These are phyloP conservation scores for Microsporum ferrugineum DNA, from an alignment of 2,329 filamentous ascomycete genomes.

Conservation along the genomic window DNA sequence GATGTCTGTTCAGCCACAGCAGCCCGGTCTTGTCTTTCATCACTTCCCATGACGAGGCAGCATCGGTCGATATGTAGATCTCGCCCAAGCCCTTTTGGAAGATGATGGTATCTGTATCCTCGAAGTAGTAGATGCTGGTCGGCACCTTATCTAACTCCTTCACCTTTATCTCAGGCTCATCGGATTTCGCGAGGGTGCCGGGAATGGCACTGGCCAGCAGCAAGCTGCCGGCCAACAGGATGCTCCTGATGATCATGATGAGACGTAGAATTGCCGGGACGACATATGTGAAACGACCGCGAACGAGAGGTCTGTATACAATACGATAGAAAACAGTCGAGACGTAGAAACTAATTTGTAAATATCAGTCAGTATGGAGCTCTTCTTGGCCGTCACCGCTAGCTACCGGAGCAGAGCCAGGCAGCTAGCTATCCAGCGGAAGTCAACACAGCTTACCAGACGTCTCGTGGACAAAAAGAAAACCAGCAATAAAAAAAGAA, in stretches of 20 bases:
- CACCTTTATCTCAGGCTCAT: conserved; percentile 54
- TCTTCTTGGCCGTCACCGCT: background rate
- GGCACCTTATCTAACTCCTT: conserved; percentile 58
- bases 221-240: conserved; percentile 40
- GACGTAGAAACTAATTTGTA: background rate
- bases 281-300: background rate
- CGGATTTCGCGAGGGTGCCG: conserved; percentile 37
- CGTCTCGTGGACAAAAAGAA: background rate
- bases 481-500: background rate
- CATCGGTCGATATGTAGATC: conserved; percentile 69
- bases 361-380: background rate
- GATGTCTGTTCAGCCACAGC: conserved; percentile 66
- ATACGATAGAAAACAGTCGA: background rate
- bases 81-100: conserved; percentile 46
- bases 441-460: background rate
- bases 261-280: conserved; percentile 3
- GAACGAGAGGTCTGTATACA: background rate
- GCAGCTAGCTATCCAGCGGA: background rate
- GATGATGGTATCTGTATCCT: conserved; percentile 72
- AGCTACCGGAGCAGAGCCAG: background rate
- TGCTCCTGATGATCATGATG: conserved; percentile 33
- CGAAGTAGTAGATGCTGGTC: conserved; percentile 71
- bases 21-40: conserved; percentile 38
- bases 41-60: conserved; percentile 65
- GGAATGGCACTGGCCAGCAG: conserved; percentile 35